Percentiles rank a stretch among this genome's conserved stretches.
Evolutionary conservation across 768 basidiomycete genomes (phyloP).

Genomic region (Podaxis sp.): DNA sequence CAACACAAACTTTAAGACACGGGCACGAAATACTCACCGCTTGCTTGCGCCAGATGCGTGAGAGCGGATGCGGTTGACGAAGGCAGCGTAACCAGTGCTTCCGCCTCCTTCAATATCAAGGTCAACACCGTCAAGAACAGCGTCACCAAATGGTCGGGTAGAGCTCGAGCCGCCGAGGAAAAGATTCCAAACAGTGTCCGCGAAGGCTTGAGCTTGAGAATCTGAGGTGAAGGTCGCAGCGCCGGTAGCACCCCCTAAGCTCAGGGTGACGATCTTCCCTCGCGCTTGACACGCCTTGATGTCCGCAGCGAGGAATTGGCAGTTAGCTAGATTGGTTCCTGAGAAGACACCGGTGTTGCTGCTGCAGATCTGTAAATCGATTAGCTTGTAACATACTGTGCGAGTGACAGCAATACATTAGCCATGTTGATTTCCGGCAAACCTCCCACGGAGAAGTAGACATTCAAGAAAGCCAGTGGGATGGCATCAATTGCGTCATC

Average conservation of each 20-base stretch:
- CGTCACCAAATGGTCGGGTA: constrained; percentile 61
- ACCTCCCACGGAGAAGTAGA: constrained; percentile 58
- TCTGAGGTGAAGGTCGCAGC: constrained; percentile 50
- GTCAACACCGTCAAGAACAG: constrained; percentile 63
- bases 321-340: constrained; percentile 57
- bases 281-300: constrained; percentile 57
- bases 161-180: constrained; percentile 61
- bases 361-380: constrained; percentile 46
- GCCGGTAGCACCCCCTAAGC: constrained; percentile 53
- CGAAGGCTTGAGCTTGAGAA: constrained; percentile 49
- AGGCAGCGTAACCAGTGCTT: constrained; percentile 42
- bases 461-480: constrained; percentile 60
- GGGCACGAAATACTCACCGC: constrained; percentile 28
- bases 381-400: background rate
- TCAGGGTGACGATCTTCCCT: constrained; percentile 51
- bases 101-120: constrained; percentile 64
- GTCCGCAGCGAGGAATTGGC: constrained; percentile 50
- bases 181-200: constrained; percentile 61
- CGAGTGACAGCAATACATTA: constrained; percentile 36
- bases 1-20: background rate
- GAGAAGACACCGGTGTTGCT: constrained; percentile 42
- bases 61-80: constrained; percentile 43
- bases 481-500: constrained; percentile 58
- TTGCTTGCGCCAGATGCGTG: constrained; percentile 47
- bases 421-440: constrained; percentile 59